A percentile compares a stretch with the other conserved stretches of the same genome.
Conservation (phyloP, 495 filamentous ascomycete species). For the Evernia prunastri region DNA sequence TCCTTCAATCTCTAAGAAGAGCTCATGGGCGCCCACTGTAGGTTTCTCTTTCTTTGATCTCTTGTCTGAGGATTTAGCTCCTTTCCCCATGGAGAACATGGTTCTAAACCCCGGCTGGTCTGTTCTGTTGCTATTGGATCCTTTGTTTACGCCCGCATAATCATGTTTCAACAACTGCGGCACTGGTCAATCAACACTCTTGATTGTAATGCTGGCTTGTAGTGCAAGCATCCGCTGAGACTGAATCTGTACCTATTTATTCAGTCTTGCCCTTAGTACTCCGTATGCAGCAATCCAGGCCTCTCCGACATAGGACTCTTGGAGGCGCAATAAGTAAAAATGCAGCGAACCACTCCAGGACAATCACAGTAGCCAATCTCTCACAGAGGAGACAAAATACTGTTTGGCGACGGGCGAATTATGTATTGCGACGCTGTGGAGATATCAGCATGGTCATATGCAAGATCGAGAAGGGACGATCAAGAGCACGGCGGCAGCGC, state of each 20-base stretch:
- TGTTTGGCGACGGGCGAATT: not conserved
- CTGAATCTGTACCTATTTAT: not conserved
- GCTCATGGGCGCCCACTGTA: constrained; percentile 9
- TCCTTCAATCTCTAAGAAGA: constrained; percentile 16
- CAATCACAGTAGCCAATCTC: not conserved
- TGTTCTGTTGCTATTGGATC: not conserved
- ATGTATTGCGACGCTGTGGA: not conserved
- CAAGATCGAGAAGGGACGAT: not conserved
- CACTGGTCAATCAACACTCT: not conserved
- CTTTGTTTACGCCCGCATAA: constrained; percentile 8
- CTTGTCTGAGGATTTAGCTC: not conserved
- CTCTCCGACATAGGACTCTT: not conserved
- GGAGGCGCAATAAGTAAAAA: not conserved
- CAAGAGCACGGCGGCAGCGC: not conserved
- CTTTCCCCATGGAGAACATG: constrained; percentile 7
- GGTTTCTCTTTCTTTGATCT: not conserved
- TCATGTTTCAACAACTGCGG: constrained; percentile 8
- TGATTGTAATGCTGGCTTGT: not conserved
- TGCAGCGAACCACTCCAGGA: not conserved
- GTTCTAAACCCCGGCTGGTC: not conserved
- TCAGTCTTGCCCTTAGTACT: not conserved
- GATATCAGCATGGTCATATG: not conserved
- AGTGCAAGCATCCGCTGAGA: not conserved
- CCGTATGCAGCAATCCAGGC: not conserved
- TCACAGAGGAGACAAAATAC: not conserved